Base-by-base conservation (phyloP, 1,284 basidiomycete species). In the Meripilus lineatus region DNA sequence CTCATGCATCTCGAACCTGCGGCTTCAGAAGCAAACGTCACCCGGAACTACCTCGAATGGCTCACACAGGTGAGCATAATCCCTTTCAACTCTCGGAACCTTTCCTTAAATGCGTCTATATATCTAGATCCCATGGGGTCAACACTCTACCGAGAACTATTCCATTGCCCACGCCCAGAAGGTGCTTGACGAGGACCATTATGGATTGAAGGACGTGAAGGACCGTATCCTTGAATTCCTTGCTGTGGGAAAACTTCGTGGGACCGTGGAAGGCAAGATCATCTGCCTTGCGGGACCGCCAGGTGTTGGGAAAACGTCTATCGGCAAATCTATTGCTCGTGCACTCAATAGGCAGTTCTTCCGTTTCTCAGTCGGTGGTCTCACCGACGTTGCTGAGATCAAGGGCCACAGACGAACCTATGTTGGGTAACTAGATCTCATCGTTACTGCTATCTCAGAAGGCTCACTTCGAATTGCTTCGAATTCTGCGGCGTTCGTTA, bases 361-460 rank as follows among this genome's bases (percentile, higher is more conserved):
- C 79, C 79, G 95, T 37, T 97, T 99, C 72, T 93, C 90, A 11
- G 94, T 99, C 4, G 96, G 96, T 54, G 94, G 96, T 21, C 68
- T 99, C 58, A 93, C 92, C 46, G 95, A 99, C 61, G 94, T 98
- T 0, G 96, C 95, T 44, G 96, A 99, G 75, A 98, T 99, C 65
- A 99, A 99, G 70, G 96, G 96, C 3, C 95, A 99, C 63, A 73
- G 96, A 56, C 72, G 96, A 59, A 99, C 95, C 17, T 99, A 98
- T 61, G 93, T 97, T 46, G 94, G 89, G 83, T 86, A 48, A 39
- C 79, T 71, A 3, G 42, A 30, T 23, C 30, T 33, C 21, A 21
- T 36, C 14, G 6, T 35, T 23, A 37, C 26, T 15, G 11, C 14
- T 24, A 20, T 32, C 21, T 39, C 20, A 21, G 32, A 26, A 28